A percentile compares a stretch with the other conserved stretches of the same genome.
Conservation (phyloP, 805 yeast species). For the Pachysolen tannophilus region DNA sequence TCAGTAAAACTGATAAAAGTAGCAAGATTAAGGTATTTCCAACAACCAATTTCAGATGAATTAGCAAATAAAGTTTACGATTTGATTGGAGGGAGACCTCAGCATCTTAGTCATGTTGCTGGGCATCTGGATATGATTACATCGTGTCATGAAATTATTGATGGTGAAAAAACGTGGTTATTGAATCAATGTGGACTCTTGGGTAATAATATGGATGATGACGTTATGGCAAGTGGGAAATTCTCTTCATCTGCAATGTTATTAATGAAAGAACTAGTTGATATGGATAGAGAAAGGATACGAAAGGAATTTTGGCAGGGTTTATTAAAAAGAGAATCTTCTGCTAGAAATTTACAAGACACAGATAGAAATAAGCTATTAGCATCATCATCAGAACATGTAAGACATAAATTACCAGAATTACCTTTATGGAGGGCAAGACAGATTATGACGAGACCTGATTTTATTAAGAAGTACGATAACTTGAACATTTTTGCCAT, state of each 20-base stretch:
- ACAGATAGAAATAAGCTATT: slow-evolving; percentile 1
- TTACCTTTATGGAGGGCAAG: slow-evolving; percentile 79
- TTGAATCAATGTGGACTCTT: slow-evolving; percentile 73
- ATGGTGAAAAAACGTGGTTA: slow-evolving; percentile 80
- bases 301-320: no score
- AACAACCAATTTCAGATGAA: slow-evolving; percentile 29
- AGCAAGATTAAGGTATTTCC: slow-evolving; percentile 37
- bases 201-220: slow-evolving; percentile 80
- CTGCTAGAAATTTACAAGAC: neutral
- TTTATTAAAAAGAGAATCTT: slow-evolving; percentile 16
- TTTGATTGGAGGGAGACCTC: slow-evolving; percentile 78
- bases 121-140: slow-evolving; percentile 44
- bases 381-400: slow-evolving; percentile 7
- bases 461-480: slow-evolving; percentile 69
- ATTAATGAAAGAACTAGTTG: slow-evolving; percentile 60
- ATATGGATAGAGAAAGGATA: slow-evolving; percentile 43
- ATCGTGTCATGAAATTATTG: slow-evolving; percentile 66
- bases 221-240: slow-evolving; percentile 79
- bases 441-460: slow-evolving; percentile 80
- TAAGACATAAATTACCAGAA: slow-evolving; percentile 60
- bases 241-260: slow-evolving; percentile 70
- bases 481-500: slow-evolving; percentile 73
- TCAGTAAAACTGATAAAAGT: slow-evolving; percentile 46
- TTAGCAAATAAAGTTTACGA: slow-evolving; percentile 50
- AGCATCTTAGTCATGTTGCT: slow-evolving; percentile 67